A percentile compares a stretch with the other conserved stretches of the same genome.
Conservation (phyloP, 2,329 filamentous ascomycete genomes). For the Aspergillus sp. region DNA sequence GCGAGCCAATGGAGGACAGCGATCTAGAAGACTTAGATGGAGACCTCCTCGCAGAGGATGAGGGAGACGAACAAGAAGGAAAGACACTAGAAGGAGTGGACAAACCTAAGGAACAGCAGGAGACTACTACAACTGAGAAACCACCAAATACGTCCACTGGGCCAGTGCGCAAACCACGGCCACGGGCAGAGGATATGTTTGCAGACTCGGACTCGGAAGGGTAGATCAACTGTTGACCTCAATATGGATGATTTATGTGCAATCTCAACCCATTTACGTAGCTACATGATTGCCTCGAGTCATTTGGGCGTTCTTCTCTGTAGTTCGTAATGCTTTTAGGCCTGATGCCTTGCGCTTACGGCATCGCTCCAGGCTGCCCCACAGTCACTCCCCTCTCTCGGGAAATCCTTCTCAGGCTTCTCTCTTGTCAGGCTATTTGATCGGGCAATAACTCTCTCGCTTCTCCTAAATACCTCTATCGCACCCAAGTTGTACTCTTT, state of each 20-base stretch:
- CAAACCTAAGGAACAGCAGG: conserved; percentile 11
- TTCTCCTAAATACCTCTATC: conserved; percentile 18
- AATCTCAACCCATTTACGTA: neutral
- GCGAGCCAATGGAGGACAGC: conserved; percentile 48
- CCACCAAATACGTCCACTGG: conserved; percentile 24
- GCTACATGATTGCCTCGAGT: neutral
- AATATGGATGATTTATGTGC: neutral
- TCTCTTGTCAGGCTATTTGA: conserved; percentile 6
- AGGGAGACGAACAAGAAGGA: conserved; percentile 37
- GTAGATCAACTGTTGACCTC: conserved; percentile 11
- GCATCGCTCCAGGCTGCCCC: conserved; percentile 13
- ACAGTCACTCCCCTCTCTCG: conserved; percentile 14
- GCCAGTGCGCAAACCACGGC: conserved; percentile 57
- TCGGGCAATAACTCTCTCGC: conserved; percentile 8
- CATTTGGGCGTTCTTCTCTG: neutral
- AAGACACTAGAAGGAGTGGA: conserved; percentile 12
- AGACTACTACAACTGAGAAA: conserved; percentile 12
- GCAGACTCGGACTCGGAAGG: conserved; percentile 67
- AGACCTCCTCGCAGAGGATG: conserved; percentile 48
- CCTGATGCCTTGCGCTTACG: conserved; percentile 7
- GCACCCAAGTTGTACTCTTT: neutral
- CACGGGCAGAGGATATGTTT: conserved; percentile 85
- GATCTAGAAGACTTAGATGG: conserved; percentile 53
- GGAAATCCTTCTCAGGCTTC: conserved; percentile 15
- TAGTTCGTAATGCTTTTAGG: neutral